A percentile compares a stretch with the other conserved stretches of the same genome.
These are phyloP conservation scores for Podospora pseudopauciseta DNA, from an alignment of 495 filamentous ascomycete genomes.

Conservation along the genomic window DNA sequence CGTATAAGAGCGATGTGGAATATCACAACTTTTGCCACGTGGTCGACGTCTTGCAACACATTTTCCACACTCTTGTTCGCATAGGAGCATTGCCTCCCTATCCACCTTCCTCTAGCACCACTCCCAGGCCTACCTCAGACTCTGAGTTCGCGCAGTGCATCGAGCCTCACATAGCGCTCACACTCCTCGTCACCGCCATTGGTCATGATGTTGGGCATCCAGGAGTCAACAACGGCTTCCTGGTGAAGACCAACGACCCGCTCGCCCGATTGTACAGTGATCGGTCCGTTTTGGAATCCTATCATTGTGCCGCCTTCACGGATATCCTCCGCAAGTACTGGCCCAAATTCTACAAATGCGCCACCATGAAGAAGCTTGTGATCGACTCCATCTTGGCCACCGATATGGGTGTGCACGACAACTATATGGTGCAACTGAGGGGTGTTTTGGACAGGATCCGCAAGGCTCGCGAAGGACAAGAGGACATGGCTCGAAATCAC, in stretches of 20 bases:
- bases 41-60: conserved; percentile 89
- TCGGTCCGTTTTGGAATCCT: conserved; percentile 92
- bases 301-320: conserved; percentile 95
- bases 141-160: conserved; percentile 60
- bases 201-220: conserved; percentile 97
- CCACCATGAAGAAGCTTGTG: conserved; percentile 78
- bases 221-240: conserved; percentile 95
- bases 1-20: conserved; percentile 94
- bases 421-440: conserved; percentile 83
- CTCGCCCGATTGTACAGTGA: conserved; percentile 98
- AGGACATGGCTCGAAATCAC: conserved; percentile 62
- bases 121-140: conserved; percentile 47
- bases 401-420: conserved; percentile 94
- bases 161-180: conserved; percentile 79
- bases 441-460: conserved; percentile 42
- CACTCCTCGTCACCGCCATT: conserved; percentile 87
- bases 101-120: conserved; percentile 28
- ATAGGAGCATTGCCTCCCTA: conserved; percentile 75
- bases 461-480: conserved; percentile 70
- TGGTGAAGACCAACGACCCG: conserved; percentile 88
- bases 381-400: conserved; percentile 95
- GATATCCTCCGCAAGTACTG: conserved; percentile 93
- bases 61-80: conserved; percentile 85
- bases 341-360: conserved; percentile 72
- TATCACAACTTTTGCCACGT: conserved; percentile 99